phyloP scores from a whole-genome alignment of 140 eudicot species.

The Erigeron philadelphicus region DNA sequence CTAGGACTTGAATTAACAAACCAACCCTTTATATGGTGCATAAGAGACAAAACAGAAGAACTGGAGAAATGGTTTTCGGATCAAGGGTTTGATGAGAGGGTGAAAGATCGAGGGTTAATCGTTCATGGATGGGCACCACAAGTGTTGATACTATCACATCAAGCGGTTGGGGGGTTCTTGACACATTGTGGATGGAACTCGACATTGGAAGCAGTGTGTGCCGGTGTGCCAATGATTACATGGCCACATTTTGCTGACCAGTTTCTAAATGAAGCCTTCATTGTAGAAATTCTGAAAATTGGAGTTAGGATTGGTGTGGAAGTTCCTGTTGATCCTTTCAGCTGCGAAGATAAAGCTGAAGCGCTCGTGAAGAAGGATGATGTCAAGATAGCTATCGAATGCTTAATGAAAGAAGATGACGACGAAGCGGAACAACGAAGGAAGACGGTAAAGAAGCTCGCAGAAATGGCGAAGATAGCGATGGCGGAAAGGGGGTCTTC shows the following conservation, averaged over 20 bases:
- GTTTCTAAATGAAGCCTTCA: slow-evolving; percentile 36
- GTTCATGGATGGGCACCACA: slow-evolving; percentile 52
- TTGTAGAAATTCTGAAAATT: slow-evolving; percentile 32
- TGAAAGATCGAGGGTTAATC: slow-evolving; percentile 30
- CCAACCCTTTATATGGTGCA: slow-evolving; percentile 39
- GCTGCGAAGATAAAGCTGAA: slow-evolving; percentile 28
- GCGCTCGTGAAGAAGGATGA: slow-evolving; percentile 31
- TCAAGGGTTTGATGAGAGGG: slow-evolving; percentile 36
- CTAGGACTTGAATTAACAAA: slow-evolving; percentile 35
- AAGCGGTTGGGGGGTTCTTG: slow-evolving; percentile 37
- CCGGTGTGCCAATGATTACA: slow-evolving; percentile 39
- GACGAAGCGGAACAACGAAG: slow-evolving; percentile 32
- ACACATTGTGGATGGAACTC: slow-evolving; percentile 61
- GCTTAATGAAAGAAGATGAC: slow-evolving; percentile 31
- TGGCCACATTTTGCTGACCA: slow-evolving; percentile 54
- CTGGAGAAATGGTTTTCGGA: slow-evolving; percentile 34
- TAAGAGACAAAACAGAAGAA: slow-evolving; percentile 28
- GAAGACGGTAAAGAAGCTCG: slow-evolving; percentile 29
- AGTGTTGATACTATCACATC: slow-evolving; percentile 38
- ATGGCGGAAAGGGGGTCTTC: slow-evolving; percentile 45
- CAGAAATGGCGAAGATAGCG: slow-evolving; percentile 37
- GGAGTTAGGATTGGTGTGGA: slow-evolving; percentile 44
- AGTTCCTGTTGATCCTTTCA: slow-evolving; percentile 17
- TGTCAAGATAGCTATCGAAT: slow-evolving; percentile 32
- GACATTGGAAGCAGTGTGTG: slow-evolving; percentile 31